These are phyloP conservation scores for Thamnidium elegans DNA, from an alignment of 192 early-diverging fungal genomes.

Conservation along the genomic window DNA sequence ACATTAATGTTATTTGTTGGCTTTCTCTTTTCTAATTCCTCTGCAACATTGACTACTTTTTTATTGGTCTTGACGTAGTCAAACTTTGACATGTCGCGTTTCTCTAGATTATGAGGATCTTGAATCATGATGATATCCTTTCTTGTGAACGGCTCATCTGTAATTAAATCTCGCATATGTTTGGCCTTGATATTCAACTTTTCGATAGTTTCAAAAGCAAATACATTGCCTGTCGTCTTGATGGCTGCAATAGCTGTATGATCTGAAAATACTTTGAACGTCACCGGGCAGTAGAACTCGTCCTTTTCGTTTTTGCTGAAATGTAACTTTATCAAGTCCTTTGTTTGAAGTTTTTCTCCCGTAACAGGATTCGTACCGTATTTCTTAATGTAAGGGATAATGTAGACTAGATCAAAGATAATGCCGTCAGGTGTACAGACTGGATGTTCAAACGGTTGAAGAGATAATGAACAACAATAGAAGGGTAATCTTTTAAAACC, in stretches of 20 bases:
- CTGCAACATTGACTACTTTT: constrained; percentile 50
- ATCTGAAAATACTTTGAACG: constrained; percentile 83
- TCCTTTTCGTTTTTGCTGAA: constrained; percentile 83
- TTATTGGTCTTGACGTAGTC: constrained; percentile 72
- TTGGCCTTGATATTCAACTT: constrained; percentile 83
- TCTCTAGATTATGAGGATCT: constrained; percentile 76
- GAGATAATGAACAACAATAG: constrained; percentile 86
- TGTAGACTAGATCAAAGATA: constrained; percentile 86
- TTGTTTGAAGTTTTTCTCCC: constrained; percentile 68
- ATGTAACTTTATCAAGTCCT: constrained; percentile 72
- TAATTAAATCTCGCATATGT: constrained; percentile 84
- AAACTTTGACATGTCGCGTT: constrained; percentile 68
- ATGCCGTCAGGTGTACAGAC: constrained; percentile 83
- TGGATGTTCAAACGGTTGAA: constrained; percentile 83
- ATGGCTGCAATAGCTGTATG: constrained; percentile 86
- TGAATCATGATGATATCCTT: constrained; percentile 90
- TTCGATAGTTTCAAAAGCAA: constrained; percentile 80
- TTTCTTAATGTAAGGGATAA: constrained; percentile 77
- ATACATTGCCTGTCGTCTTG: constrained; percentile 84
- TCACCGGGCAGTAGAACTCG: constrained; percentile 85
- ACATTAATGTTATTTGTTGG: constrained; percentile 63
- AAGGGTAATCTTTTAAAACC: constrained; percentile 78
- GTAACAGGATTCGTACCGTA: constrained; percentile 84
- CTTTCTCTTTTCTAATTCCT: constrained; percentile 45
- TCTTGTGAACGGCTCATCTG: constrained; percentile 81